Conservation (phyloP, 805 yeast genomes). For the Candida orba region DNA sequence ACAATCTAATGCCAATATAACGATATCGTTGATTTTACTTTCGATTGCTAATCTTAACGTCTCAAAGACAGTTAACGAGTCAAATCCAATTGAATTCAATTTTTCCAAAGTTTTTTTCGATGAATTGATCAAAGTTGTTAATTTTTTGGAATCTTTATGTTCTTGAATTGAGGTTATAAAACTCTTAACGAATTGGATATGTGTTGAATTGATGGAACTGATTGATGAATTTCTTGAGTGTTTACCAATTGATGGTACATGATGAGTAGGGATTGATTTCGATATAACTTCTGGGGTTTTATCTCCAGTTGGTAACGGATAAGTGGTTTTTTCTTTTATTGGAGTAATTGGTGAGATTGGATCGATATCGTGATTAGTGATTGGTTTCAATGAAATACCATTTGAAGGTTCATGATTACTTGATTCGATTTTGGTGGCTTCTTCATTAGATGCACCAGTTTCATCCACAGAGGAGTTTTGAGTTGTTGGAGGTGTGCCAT, state of each 20-base stretch:
- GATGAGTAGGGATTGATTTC: constrained; percentile 2
- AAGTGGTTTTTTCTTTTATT: not conserved
- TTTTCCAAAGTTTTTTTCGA: constrained; percentile 26
- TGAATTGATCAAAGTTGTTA: constrained; percentile 28
- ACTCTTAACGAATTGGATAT: constrained; percentile 39
- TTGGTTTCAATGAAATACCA: not conserved
- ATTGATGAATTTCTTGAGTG: constrained; percentile 18
- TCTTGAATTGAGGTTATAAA: constrained; percentile 51
- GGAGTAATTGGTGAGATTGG: not conserved
- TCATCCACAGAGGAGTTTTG: too few relatives aligned
- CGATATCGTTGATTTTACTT: constrained; percentile 53
- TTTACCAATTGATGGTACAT: constrained; percentile 6
- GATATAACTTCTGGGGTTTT: constrained; percentile 1
- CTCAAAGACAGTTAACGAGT: constrained; percentile 58
- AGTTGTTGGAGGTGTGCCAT: too few relatives aligned
- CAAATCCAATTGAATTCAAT: constrained; percentile 27
- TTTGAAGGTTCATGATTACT: not conserved
- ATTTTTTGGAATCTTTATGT: constrained; percentile 54
- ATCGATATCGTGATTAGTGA: not conserved
- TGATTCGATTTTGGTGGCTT: constrained; percentile 10
- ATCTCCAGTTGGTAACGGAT: constrained; percentile 1
- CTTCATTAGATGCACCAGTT: not conserved
- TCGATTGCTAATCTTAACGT: constrained; percentile 75
- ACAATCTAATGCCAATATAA: constrained; percentile 72
- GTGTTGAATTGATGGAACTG: constrained; percentile 24